These are phyloP conservation scores for Coemansia asiatica DNA, from an alignment of 192 early-diverging fungal species.

Conservation along the genomic window DNA sequence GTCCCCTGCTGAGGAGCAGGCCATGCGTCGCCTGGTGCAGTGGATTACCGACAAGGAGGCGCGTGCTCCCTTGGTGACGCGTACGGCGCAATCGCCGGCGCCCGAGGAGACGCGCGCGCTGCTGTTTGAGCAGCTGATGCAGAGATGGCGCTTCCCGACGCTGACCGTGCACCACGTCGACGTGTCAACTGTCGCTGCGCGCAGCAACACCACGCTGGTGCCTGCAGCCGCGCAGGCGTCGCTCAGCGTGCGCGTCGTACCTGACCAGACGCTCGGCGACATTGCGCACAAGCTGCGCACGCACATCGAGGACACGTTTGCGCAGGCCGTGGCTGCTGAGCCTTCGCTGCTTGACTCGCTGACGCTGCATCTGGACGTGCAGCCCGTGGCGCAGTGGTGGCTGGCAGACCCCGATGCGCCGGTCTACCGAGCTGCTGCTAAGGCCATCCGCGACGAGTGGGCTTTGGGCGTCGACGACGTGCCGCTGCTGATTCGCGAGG, in stretches of 20 bases:
- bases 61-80: slow-evolving; percentile 32
- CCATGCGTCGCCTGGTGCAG: slow-evolving; percentile 51
- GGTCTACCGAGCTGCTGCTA: slow-evolving; percentile 69
- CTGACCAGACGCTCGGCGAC: slow-evolving; percentile 67
- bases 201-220: slow-evolving; percentile 67
- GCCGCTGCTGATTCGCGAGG: slow-evolving; percentile 74
- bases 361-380: slow-evolving; percentile 59
- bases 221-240: slow-evolving; percentile 65
- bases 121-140: slow-evolving; percentile 63
- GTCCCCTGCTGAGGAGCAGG: slow-evolving; percentile 55
- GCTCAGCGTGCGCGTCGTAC: slow-evolving; percentile 75
- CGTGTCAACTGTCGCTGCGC: slow-evolving; percentile 62
- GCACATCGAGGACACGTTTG: slow-evolving; percentile 59
- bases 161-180: slow-evolving; percentile 75
- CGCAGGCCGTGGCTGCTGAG: slow-evolving; percentile 9
- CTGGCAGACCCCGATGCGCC: slow-evolving; percentile 65
- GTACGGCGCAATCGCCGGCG: slow-evolving; percentile 10
- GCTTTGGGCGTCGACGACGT: slow-evolving; percentile 11
- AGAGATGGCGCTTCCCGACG: slow-evolving; percentile 72
- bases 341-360: slow-evolving; percentile 14
- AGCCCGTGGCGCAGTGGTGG: slow-evolving; percentile 73
- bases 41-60: slow-evolving; percentile 39
- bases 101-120: slow-evolving; percentile 19
- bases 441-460: slow-evolving; percentile 60
- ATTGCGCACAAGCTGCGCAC: slow-evolving; percentile 61